Evolutionary conservation across 352 stramenopile genomes (phyloP).

Genomic region (Pythium phragmiticola): DNA sequence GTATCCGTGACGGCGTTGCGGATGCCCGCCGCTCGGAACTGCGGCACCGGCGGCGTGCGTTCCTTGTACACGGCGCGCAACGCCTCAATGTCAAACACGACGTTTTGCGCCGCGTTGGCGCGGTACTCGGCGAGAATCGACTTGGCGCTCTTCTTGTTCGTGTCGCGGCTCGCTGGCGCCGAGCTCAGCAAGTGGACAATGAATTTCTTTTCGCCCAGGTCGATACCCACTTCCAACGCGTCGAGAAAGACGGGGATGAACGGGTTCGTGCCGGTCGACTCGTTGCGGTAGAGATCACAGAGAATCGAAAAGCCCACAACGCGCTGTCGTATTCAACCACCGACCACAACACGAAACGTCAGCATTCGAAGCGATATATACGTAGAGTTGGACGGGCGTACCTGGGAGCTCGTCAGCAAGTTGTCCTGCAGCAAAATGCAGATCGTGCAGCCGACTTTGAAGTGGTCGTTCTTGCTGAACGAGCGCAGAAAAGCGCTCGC

Average conservation of each 20-base stretch:
- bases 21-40: conserved; percentile 75
- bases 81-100: conserved; percentile 64
- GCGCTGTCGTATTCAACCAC: conserved; percentile 30
- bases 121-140: conserved; percentile 65
- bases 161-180: conserved; percentile 45
- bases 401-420: conserved; percentile 87
- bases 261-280: conserved; percentile 74
- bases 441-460: conserved; percentile 89
- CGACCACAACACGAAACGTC: neutral
- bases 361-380: neutral
- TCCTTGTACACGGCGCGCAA: conserved; percentile 72
- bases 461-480: conserved; percentile 89
- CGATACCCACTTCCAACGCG: conserved; percentile 68
- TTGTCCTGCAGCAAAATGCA: conserved; percentile 90
- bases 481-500: conserved; percentile 64
- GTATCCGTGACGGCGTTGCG: conserved; percentile 80
- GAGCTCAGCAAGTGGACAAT: conserved; percentile 64
- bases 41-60: conserved; percentile 69
- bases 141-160: conserved; percentile 80
- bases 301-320: conserved; percentile 87
- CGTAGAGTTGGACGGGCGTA: conserved; percentile 18
- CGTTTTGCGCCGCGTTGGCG: conserved; percentile 39
- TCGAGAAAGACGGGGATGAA: conserved; percentile 88
- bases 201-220: conserved; percentile 80
- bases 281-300: conserved; percentile 80